A percentile compares a stretch with the other conserved stretches of the same genome.
Conservation (phyloP, 805 yeast genomes). For the Saccharomycopsis capsularis region DNA sequence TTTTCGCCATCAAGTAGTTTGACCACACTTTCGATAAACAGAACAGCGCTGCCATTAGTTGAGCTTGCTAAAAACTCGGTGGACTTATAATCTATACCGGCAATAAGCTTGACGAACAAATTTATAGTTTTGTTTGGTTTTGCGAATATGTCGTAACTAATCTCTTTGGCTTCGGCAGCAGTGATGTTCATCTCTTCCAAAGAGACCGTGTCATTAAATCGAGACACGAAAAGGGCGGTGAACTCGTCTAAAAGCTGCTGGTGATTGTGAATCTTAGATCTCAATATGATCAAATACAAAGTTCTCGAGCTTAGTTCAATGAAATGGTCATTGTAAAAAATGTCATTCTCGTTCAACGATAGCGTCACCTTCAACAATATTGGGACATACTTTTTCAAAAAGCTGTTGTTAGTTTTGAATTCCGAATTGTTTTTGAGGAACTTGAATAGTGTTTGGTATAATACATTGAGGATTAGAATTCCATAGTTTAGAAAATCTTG, state of each 20-base stretch:
- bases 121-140: slow-evolving; percentile 29
- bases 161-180: slow-evolving; percentile 11
- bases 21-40: not conserved
- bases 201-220: not conserved
- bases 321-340: slow-evolving; percentile 18
- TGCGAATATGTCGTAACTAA: slow-evolving; percentile 11
- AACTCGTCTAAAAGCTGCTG: slow-evolving; percentile 38
- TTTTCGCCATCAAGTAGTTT: not conserved
- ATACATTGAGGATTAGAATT: slow-evolving; percentile 11
- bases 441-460: slow-evolving; percentile 11
- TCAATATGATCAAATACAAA: slow-evolving; percentile 31
- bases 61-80: not conserved
- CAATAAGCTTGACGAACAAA: slow-evolving; percentile 40
- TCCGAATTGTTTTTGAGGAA: slow-evolving; percentile 4
- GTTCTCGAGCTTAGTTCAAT: slow-evolving; percentile 30
- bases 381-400: slow-evolving; percentile 40
- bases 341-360: slow-evolving; percentile 7
- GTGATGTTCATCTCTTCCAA: not conserved
- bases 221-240: slow-evolving; percentile 31
- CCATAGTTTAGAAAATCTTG: slow-evolving; percentile 2
- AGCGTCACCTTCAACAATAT: slow-evolving; percentile 28
- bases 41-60: not conserved
- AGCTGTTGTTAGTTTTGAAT: slow-evolving; percentile 25
- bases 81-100: slow-evolving; percentile 38
- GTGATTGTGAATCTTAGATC: slow-evolving; percentile 30